Evolutionary conservation across 257 asterid genomes (phyloP), one percentile per base, ranked within the genome.

Genomic region (Oldenlandia corymbosa): DNA sequence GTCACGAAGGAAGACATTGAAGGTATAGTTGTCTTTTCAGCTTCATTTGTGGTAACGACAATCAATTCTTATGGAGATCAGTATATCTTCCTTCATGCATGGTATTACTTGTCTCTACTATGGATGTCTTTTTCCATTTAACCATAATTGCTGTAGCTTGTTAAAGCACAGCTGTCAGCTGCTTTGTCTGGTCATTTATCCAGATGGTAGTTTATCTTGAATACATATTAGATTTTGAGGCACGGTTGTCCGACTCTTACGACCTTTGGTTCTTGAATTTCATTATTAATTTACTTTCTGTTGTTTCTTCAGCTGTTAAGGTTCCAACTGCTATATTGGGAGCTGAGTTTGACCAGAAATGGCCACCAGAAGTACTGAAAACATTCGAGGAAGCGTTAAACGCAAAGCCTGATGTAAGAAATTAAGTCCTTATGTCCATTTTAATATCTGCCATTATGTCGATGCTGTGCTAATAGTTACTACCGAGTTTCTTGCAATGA

Each of bases 271-370:
- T 31, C 24, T 17, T 31, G 43, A 43, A 14, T 24, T 50, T 16
- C 13, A 68, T 10, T 13, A 18, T 6, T 8, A 30, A 55, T 20
- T 20, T 43, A 21, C 47, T 64, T 49, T 41, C 36, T 39, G 47
- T 16, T 56, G 24, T 39, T 14, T 28, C 66, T 13, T 64, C 84
- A 87, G 93, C 76, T 21, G 86, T 83, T 7, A 79, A 87, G 78
- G 80, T 77, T 42, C 95, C 95, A 8, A 59, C 78, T 27, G 67
- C 84, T 1, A 32, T 85, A 23, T 79, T 87, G 60, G 95, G 88
- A 73, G 95, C 88, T 14, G 95, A 85, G 76, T 62, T 31, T 7
- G 94, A 85, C 70, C 37, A 60, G 0, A 5, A 1, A 2, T 70
- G 79, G 34, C 84, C 88, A 17, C 82, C 87, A 4, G 83, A 78